A percentile compares a stretch with the other conserved stretches of the same genome.
Conservation (phyloP, 257 asterid genomes). For the Solanum ossicruentum region DNA sequence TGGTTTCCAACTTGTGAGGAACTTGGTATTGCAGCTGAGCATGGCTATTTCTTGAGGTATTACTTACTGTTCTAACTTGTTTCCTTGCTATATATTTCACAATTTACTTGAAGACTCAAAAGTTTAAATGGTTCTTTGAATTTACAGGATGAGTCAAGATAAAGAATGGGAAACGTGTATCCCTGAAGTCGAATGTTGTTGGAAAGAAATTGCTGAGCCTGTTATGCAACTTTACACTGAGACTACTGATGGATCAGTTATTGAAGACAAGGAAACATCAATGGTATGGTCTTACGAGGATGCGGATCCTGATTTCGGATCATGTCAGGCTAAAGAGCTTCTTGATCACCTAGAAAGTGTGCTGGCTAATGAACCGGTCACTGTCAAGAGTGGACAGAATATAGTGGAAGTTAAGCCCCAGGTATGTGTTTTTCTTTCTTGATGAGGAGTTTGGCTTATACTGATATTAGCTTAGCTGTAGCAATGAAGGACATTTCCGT, state of each 20-base stretch:
- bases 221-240: conserved; percentile 81
- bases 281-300: conserved; percentile 90
- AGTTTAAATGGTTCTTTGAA: neutral
- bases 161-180: conserved; percentile 77
- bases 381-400: conserved; percentile 67
- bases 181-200: conserved; percentile 57
- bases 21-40: conserved; percentile 87
- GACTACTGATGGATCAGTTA: conserved; percentile 80
- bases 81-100: neutral
- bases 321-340: conserved; percentile 90
- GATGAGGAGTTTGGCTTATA: neutral
- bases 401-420: conserved; percentile 85
- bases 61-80: neutral
- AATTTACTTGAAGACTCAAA: neutral
- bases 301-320: conserved; percentile 90
- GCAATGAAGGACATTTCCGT: neutral
- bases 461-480: neutral
- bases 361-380: conserved; percentile 81
- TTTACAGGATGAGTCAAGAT: conserved; percentile 43
- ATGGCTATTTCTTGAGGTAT: conserved; percentile 71
- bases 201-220: conserved; percentile 91
- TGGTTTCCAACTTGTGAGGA: conserved; percentile 74
- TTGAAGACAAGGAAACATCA: conserved; percentile 67
- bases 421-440: conserved; percentile 26
- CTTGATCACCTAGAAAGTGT: conserved; percentile 87